Evolutionary conservation across 257 asterid species (phyloP).

Genomic region (Knoxia roxburghii): DNA sequence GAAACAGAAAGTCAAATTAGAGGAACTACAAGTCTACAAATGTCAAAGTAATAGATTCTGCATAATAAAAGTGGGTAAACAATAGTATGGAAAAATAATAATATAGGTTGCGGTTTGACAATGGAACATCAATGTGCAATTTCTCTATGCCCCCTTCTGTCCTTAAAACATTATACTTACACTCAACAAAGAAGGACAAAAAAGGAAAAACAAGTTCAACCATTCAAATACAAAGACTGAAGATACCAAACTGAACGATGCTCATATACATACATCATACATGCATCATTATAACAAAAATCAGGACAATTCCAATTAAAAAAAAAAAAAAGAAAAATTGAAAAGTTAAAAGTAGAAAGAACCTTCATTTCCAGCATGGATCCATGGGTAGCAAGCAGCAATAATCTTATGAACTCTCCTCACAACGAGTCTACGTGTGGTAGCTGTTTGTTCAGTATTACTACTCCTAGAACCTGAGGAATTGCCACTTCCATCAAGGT

Average conservation of each 20-base stretch:
- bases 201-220: not conserved
- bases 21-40: not conserved
- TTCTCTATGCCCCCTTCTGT: too few relatives aligned
- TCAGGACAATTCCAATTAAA: not conserved
- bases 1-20: conserved; percentile 6
- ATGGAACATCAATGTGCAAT: too few relatives aligned
- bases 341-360: not conserved
- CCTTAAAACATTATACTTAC: too few relatives aligned
- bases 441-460: conserved; percentile 46
- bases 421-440: conserved; percentile 36
- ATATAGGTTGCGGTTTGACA: not conserved
- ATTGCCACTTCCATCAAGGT: conserved; percentile 33
- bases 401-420: conserved; percentile 57
- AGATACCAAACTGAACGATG: not conserved
- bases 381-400: conserved; percentile 87
- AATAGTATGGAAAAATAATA: not conserved
- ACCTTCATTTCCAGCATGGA: conserved; percentile 99
- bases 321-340: not conserved
- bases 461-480: conserved; percentile 38
- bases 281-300: not conserved
- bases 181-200: not conserved
- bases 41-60: not conserved
- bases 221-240: not conserved
- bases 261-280: not conserved
- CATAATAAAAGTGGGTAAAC: not conserved